Evolutionary conservation across 257 asterid species (phyloP).

Genomic region (Apocynum venetum): DNA sequence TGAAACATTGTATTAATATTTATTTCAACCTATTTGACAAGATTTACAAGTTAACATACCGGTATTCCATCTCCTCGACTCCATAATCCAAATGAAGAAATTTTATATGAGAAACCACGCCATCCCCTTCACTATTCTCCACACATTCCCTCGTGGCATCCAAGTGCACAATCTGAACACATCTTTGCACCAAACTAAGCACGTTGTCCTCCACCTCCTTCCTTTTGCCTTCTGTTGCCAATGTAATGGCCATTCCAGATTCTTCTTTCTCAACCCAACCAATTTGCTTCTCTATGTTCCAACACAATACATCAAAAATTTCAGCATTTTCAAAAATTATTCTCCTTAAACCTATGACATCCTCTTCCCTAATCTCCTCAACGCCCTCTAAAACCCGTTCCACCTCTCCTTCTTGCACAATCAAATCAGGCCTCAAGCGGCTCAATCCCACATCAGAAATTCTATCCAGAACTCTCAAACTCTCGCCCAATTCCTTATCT

Average conservation of each 20-base stretch:
- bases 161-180: constrained; percentile 72
- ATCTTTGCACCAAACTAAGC: constrained; percentile 57
- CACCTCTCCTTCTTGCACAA: constrained; percentile 29
- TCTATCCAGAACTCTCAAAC: constrained; percentile 51
- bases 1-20: neutral
- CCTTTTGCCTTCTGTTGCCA: constrained; percentile 42
- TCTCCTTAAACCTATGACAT: constrained; percentile 51
- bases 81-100: constrained; percentile 72
- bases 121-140: constrained; percentile 54
- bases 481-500: constrained; percentile 25
- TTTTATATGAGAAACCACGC: constrained; percentile 57
- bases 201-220: constrained; percentile 48
- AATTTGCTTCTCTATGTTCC: constrained; percentile 63
- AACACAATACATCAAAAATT: constrained; percentile 65
- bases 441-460: constrained; percentile 51
- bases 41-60: constrained; percentile 45
- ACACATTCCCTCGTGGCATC: constrained; percentile 65
- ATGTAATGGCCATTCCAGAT: constrained; percentile 53
- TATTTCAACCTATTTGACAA: neutral
- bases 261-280: constrained; percentile 46
- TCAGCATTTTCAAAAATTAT: constrained; percentile 56
- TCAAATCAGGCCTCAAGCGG: constrained; percentile 68
- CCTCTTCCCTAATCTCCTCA: constrained; percentile 46
- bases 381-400: constrained; percentile 19
- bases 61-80: constrained; percentile 67